phyloP scores from a whole-genome alignment of 2,329 filamentous ascomycete genomes.

The Lecanicillium sp. region DNA sequence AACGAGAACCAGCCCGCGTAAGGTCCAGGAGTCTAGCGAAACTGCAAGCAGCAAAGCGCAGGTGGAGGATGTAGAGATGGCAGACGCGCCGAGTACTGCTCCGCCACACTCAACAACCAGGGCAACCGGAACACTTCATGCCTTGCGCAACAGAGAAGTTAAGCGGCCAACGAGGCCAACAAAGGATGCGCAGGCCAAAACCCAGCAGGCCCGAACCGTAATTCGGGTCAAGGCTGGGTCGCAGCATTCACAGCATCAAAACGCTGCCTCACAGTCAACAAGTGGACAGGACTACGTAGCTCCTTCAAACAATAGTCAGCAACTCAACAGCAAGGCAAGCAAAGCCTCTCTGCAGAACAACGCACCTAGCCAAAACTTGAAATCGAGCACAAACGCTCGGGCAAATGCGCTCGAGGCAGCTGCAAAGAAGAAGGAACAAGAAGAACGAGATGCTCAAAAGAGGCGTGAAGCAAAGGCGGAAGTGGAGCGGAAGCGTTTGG shows the following conservation, averaged over 20 bases:
- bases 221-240: constrained; percentile 64
- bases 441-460: constrained; percentile 70
- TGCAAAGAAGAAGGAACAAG: constrained; percentile 76
- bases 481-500: constrained; percentile 67
- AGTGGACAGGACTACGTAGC: constrained; percentile 40
- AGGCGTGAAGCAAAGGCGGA: constrained; percentile 78
- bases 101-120: constrained; percentile 52
- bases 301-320: constrained; percentile 28
- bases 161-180: constrained; percentile 56
- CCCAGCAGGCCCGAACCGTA: constrained; percentile 60
- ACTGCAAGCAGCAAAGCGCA: constrained; percentile 18
- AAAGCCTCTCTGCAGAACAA: constrained; percentile 57
- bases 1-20: constrained; percentile 45
- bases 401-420: constrained; percentile 68
- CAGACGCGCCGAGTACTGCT: constrained; percentile 45
- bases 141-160: constrained; percentile 42
- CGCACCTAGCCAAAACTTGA: constrained; percentile 51
- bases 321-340: constrained; percentile 57
- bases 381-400: constrained; percentile 54
- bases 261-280: constrained; percentile 49
- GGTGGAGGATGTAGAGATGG: constrained; percentile 46
- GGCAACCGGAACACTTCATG: constrained; percentile 39
- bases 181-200: constrained; percentile 50
- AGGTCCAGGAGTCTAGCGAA: constrained; percentile 28
- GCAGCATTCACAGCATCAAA: constrained; percentile 52